Base-by-base conservation (phyloP, 1,139 yeast genomes). In the Sugiyamaella japonica region DNA sequence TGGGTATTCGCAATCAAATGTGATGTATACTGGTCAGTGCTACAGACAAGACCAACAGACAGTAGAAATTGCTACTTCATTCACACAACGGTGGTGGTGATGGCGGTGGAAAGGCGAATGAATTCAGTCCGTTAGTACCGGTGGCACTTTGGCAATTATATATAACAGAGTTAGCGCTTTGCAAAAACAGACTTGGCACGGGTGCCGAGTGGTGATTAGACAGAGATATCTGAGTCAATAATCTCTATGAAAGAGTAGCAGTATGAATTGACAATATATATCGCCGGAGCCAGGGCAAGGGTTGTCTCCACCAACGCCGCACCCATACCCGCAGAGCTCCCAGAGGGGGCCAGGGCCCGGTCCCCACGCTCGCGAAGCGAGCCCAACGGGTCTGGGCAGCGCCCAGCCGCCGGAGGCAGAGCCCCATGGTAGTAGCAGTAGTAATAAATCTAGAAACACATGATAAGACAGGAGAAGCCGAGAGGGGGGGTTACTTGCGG, bases 401-500 rank as follows among this genome's bases (percentile, higher is more conserved):
- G 44, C 44, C 44, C 44, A 23, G 42, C 42, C 28, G 42, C 42
- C 25, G 25, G 42, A 39, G 25, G 42, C 42, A 39, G 44, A 25
- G 10, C 12, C 15, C 7, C 38, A 34, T 16, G 32, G 40, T 17
- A 16, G 38, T 34, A 37, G 9, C 16, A 36, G 13, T 23, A 39
- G 36, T 28, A 23, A 25, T 37, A 42, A 28, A 37, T 43, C 39
- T 39, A 45, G 37, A 39, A 51, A 38, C 42, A 50, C 39, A 28
- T 36, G 25, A 48, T 29, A 25, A 39, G 31, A 50, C 47, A 52
- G 48, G 15, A 31, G 17, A 20, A 4, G 36, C 15, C 7, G 20
- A 20, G 47, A 29, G 31, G 45, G 10, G 7, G 20, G 40, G 1
- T 36, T 55, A 55, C 41, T 55, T 55, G 12, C 59, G 52, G 28